Evolutionary conservation across 1,284 basidiomycete genomes (phyloP).

Genomic region (Ceratobasidium sp.): DNA sequence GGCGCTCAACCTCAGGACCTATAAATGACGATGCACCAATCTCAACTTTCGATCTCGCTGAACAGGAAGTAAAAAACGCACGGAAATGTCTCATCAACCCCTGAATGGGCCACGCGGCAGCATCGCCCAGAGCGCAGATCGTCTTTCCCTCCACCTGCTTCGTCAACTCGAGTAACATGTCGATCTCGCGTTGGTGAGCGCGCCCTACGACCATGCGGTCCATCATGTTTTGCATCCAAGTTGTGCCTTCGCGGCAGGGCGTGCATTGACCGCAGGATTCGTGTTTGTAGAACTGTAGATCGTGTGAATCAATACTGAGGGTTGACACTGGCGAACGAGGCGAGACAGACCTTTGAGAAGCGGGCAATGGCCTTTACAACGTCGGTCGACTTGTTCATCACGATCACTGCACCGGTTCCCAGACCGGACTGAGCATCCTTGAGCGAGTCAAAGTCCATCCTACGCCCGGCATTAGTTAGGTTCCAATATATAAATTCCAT

Average conservation of each 20-base stretch:
- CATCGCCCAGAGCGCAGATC: conserved; percentile 97
- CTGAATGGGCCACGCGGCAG: conserved; percentile 98
- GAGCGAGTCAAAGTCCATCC: conserved; percentile 98
- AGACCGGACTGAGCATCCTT: conserved; percentile 96
- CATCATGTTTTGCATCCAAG: conserved; percentile 99
- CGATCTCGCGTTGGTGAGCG: conserved; percentile 93
- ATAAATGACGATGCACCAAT: conserved; percentile 2
- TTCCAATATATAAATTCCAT: conserved; percentile 15
- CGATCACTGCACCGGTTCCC: conserved; percentile 97
- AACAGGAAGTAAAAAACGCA: conserved; percentile 51
- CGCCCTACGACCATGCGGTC: conserved; percentile 91
- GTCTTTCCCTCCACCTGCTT: conserved; percentile 93
- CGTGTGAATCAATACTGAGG: too few relatives aligned
- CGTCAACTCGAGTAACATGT: conserved; percentile 95
- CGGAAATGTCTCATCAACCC: conserved; percentile 97
- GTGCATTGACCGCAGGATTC: conserved; percentile 99
- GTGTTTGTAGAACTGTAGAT: conserved; percentile 92
- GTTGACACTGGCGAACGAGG: too few relatives aligned
- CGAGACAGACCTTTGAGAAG: conserved; percentile 74
- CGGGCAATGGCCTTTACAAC: conserved; percentile 93
- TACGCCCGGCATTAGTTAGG: conserved; percentile 54
- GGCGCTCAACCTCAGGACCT: conserved; percentile 88
- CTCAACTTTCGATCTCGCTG: not conserved
- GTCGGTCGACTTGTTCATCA: conserved; percentile 98
- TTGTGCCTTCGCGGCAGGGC: conserved; percentile 95